phyloP scores from a whole-genome alignment of 768 basidiomycete species.

The Russula earlei region DNA sequence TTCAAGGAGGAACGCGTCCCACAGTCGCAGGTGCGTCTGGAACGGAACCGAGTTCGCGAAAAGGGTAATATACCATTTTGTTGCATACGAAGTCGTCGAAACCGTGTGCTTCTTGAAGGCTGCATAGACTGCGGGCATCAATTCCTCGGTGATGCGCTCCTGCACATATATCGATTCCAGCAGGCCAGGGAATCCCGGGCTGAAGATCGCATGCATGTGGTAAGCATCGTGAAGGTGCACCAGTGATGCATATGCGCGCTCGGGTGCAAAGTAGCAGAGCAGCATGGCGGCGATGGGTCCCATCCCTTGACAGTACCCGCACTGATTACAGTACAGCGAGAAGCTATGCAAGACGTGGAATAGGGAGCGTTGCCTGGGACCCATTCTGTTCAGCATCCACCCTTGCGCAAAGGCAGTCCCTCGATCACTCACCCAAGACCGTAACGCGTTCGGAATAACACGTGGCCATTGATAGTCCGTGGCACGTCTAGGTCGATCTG shows the following conservation, averaged over 20 bases:
- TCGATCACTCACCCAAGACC: slow-evolving; percentile 69
- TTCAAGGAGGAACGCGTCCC: slow-evolving; percentile 90
- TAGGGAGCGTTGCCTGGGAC: slow-evolving; percentile 74
- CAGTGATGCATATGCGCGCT: slow-evolving; percentile 75
- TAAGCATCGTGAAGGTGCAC: slow-evolving; percentile 87
- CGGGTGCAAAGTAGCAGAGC: slow-evolving; percentile 87
- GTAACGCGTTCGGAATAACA: slow-evolving; percentile 92
- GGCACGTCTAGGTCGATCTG: slow-evolving; percentile 99
- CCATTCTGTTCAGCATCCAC: background rate
- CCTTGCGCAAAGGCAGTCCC: background rate
- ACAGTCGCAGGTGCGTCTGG: slow-evolving; percentile 86
- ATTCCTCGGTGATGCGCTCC: slow-evolving; percentile 74
- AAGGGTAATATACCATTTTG: slow-evolving; percentile 99
- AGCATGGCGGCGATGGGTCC: slow-evolving; percentile 93
- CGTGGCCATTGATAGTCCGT: slow-evolving; percentile 88
- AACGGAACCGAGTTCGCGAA: slow-evolving; percentile 95
- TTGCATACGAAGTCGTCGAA: slow-evolving; percentile 89
- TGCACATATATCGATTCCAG: slow-evolving; percentile 95
- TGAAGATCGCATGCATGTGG: slow-evolving; percentile 79
- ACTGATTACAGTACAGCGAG: slow-evolving; percentile 71
- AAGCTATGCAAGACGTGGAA: slow-evolving; percentile 94
- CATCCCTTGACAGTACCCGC: slow-evolving; percentile 99
- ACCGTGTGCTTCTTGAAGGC: slow-evolving; percentile 86
- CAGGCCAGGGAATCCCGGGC: slow-evolving; percentile 91
- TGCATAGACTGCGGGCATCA: slow-evolving; percentile 84